Conservation (phyloP, 139 green algal genomes). For the Ettlia oleoabundans region DNA sequence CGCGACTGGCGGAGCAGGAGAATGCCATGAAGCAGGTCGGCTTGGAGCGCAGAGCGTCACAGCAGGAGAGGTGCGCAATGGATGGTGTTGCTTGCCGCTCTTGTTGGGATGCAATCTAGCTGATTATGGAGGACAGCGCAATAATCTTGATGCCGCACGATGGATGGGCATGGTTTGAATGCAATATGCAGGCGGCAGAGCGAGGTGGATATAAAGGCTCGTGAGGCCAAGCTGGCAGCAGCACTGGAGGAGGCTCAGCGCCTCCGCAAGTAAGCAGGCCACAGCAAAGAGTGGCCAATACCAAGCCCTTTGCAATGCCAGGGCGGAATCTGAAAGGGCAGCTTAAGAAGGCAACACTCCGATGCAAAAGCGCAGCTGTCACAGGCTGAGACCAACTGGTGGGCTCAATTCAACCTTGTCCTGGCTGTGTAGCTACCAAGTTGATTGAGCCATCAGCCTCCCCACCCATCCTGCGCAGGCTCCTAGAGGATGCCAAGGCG, state of each 20-base stretch:
- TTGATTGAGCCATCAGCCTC: too few relatives aligned
- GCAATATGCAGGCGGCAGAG: conserved; percentile 31
- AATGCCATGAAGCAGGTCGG: conserved; percentile 46
- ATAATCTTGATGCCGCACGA: too few relatives aligned
- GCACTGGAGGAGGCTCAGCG: conserved; percentile 27
- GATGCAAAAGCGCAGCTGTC: too few relatives aligned
- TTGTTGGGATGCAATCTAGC: neutral
- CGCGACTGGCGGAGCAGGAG: conserved; percentile 47
- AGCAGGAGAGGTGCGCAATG: conserved; percentile 50
- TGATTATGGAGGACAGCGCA: neutral
- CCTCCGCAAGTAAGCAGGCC: neutral
- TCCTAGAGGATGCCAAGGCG: conserved; percentile 61
- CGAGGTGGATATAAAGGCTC: conserved; percentile 54
- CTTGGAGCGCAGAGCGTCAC: conserved; percentile 42
- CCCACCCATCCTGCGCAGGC: conserved; percentile 9
- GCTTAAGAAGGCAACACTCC: too few relatives aligned
- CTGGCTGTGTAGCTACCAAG: too few relatives aligned
- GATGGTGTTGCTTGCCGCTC: neutral
- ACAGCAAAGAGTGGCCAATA: too few relatives aligned
- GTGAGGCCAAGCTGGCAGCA: conserved; percentile 65
- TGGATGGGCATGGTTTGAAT: neutral
- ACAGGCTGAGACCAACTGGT: too few relatives aligned
- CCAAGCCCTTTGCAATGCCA: too few relatives aligned
- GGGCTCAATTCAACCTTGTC: neutral
- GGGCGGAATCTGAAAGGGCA: too few relatives aligned